These are phyloP conservation scores for Lagenidium giganteum DNA, from an alignment of 352 stramenopile genomes.

Conservation along the genomic window DNA sequence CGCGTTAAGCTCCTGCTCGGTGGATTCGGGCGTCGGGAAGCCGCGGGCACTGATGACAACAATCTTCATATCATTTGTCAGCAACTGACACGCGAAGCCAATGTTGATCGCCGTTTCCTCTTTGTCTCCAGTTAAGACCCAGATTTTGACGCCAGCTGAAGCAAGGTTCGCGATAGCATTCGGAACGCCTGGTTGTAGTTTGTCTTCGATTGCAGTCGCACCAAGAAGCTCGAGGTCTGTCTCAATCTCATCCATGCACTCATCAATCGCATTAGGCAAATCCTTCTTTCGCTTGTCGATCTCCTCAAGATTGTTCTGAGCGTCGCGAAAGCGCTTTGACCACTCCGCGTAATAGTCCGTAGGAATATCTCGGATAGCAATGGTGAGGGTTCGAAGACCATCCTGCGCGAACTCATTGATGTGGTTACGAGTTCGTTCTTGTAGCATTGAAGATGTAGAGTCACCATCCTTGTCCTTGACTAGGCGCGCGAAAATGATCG, in stretches of 20 bases:
- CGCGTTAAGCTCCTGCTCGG: conserved; percentile 41
- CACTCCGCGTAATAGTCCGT: conserved; percentile 46
- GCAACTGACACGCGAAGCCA: conserved; percentile 83
- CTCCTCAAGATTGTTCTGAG: conserved; percentile 65
- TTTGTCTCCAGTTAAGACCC: conserved; percentile 94
- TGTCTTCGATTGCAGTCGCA: conserved; percentile 92
- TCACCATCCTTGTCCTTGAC: conserved; percentile 22
- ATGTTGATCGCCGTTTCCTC: conserved; percentile 95
- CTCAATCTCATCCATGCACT: conserved; percentile 83
- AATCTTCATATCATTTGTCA: conserved; percentile 81
- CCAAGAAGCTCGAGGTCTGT: conserved; percentile 78
- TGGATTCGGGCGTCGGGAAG: conserved; percentile 35
- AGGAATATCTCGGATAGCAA: conserved; percentile 65
- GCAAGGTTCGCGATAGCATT: conserved; percentile 84
- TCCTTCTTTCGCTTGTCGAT: conserved; percentile 82
- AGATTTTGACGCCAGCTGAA: conserved; percentile 88
- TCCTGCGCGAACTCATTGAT: conserved; percentile 85
- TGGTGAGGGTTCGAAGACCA: conserved; percentile 83
- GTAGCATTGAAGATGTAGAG: conserved; percentile 20
- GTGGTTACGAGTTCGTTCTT: conserved; percentile 38
- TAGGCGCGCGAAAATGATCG: conserved; percentile 56
- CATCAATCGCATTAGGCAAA: conserved; percentile 61
- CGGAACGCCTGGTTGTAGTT: conserved; percentile 88
- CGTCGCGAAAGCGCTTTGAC: conserved; percentile 52
- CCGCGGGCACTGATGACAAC: conserved; percentile 58